Evolutionary conservation across 345 rosid genomes (phyloP).

Genomic region (Corchorus olitorius): DNA sequence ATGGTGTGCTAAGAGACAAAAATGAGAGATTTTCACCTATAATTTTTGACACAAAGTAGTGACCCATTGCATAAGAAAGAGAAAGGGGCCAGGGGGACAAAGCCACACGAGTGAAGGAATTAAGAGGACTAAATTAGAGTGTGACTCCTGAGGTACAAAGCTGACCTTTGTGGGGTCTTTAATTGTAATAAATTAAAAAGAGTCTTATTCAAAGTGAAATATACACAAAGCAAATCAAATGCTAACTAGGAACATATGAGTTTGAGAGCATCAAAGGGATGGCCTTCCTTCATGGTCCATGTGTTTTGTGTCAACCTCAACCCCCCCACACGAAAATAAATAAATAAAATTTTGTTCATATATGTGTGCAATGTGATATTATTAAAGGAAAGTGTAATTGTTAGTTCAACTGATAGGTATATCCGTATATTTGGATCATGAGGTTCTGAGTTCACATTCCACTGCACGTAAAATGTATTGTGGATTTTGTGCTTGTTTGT

Average conservation of each 20-base stretch:
- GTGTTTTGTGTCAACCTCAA: too few species aligned
- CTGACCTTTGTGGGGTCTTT: slow-evolving; percentile 22
- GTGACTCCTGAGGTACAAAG: neutral
- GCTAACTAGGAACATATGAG: neutral
- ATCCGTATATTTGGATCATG: too few species aligned
- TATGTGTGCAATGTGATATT: too few species aligned
- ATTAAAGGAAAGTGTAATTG: too few species aligned
- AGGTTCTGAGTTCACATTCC: too few species aligned
- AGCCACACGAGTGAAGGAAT: slow-evolving; percentile 23
- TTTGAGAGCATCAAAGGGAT: too few species aligned
- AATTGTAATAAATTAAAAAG: neutral
- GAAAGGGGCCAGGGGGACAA: neutral
- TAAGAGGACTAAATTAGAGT: neutral
- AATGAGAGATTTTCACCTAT: neutral
- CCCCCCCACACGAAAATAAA: too few species aligned
- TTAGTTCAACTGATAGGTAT: too few species aligned
- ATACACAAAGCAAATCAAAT: neutral
- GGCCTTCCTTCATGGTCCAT: too few species aligned
- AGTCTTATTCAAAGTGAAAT: neutral
- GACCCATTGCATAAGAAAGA: slow-evolving; percentile 20
- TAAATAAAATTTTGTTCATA: too few species aligned
- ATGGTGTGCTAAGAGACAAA: slow-evolving; percentile 36
- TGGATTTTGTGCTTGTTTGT: too few species aligned
- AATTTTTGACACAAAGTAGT: slow-evolving; percentile 20
- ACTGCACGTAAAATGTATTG: too few species aligned